phyloP scores from a whole-genome alignment of 805 yeast genomes.

The Barnettozyma sucrosica region DNA sequence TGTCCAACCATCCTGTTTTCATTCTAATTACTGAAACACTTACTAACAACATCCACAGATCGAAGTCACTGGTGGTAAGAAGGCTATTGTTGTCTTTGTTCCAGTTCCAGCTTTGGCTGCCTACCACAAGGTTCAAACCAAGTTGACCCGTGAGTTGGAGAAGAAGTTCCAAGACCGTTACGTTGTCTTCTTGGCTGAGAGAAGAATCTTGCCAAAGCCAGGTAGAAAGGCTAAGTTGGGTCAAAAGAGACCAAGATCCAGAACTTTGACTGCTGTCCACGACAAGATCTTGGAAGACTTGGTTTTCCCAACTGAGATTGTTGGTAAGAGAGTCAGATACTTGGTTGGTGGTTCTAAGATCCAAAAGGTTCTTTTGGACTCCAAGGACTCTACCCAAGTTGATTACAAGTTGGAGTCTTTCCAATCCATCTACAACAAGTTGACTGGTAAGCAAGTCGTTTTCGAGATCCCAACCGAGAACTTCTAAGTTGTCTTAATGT shows the following conservation, averaged over 20 bases:
- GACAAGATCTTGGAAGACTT: conserved; percentile 98
- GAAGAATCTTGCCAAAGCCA: conserved; percentile 99
- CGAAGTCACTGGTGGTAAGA: conserved; percentile 97
- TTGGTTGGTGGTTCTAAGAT: conserved; percentile 98
- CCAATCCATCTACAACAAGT: conserved; percentile 97
- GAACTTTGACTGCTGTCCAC: conserved; percentile 98
- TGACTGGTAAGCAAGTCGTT: conserved; percentile 99
- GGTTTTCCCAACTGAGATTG: conserved; percentile 99
- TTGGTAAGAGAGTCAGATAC: conserved; percentile 99
- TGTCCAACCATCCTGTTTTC: background rate
- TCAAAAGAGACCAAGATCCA: conserved; percentile 99
- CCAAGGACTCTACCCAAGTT: conserved; percentile 93
- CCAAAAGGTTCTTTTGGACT: conserved; percentile 95
- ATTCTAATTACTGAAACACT: background rate
- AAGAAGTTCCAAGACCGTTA: conserved; percentile 99
- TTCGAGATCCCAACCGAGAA: conserved; percentile 79
- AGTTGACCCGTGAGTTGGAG: conserved; percentile 98
- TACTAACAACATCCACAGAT: conserved; percentile 39
- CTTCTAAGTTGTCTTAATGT: conserved; percentile 30
- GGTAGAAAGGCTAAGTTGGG: conserved; percentile 88
- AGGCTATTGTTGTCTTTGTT: conserved; percentile 96
- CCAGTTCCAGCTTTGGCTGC: conserved; percentile 91
- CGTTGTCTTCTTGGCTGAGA: conserved; percentile 98
- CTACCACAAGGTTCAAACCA: conserved; percentile 96
- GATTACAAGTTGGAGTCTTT: conserved; percentile 99